Conservation (phyloP, 305 asterid genomes). For the Fraxinus platypoda region DNA sequence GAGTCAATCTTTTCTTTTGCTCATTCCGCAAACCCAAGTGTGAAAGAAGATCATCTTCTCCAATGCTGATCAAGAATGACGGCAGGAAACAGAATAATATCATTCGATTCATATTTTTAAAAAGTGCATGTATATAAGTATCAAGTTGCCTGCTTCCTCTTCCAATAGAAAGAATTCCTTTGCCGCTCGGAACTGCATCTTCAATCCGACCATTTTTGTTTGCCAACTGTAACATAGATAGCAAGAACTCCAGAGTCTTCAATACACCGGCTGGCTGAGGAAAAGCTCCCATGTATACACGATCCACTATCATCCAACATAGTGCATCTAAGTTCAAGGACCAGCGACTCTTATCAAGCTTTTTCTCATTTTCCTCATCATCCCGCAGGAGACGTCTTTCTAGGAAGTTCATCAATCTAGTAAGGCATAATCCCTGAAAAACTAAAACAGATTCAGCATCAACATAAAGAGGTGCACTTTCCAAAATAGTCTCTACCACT, state of each 20-base stretch:
- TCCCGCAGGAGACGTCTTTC: slow-evolving; percentile 95
- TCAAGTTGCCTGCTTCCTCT: slow-evolving; percentile 96
- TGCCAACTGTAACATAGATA: slow-evolving; percentile 96
- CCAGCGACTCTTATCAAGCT: slow-evolving; percentile 80
- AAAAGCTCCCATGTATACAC: slow-evolving; percentile 96
- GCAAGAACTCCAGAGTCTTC: slow-evolving; percentile 87
- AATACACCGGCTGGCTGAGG: slow-evolving; percentile 85
- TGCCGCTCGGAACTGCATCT: slow-evolving; percentile 76
- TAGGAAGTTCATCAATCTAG: slow-evolving; percentile 89
- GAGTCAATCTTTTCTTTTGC: slow-evolving; percentile 53
- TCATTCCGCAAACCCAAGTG: slow-evolving; percentile 76
- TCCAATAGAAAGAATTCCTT: slow-evolving; percentile 87
- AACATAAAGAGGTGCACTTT: slow-evolving; percentile 73
- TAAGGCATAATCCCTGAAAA: slow-evolving; percentile 91
- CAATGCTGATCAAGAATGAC: slow-evolving; percentile 68
- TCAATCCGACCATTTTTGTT: slow-evolving; percentile 96
- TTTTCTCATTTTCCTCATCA: slow-evolving; percentile 91
- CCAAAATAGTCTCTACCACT: slow-evolving; percentile 71
- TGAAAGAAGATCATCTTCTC: slow-evolving; percentile 88
- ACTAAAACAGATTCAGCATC: slow-evolving; percentile 87
- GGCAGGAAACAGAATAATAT: slow-evolving; percentile 90
- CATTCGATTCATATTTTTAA: slow-evolving; percentile 82
- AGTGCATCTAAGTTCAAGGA: slow-evolving; percentile 79
- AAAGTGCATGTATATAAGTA: slow-evolving; percentile 67
- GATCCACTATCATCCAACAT: slow-evolving; percentile 91